Evolutionary conservation across 192 early-diverging fungal genomes (phyloP).

Genomic region (Coemansia sp.): DNA sequence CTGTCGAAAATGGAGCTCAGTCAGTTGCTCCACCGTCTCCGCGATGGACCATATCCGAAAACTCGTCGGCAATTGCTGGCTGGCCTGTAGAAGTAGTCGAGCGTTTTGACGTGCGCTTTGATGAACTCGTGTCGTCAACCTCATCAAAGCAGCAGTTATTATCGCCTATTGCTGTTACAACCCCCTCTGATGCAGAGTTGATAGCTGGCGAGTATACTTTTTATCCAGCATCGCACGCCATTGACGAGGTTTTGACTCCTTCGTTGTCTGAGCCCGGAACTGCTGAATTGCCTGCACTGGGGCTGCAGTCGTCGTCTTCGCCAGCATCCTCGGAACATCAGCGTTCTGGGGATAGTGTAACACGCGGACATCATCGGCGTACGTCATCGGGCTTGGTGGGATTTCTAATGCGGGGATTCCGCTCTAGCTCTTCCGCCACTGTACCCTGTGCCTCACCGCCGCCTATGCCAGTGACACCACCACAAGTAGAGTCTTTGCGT

Average conservation of each 20-base stretch:
- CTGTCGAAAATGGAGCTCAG: neutral
- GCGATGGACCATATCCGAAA: conserved; percentile 29
- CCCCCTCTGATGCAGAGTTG: conserved; percentile 14
- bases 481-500: neutral
- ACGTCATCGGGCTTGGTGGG: conserved; percentile 51
- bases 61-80: conserved; percentile 50
- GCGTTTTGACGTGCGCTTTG: conserved; percentile 48
- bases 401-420: conserved; percentile 45
- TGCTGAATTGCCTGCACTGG: neutral
- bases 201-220: conserved; percentile 22
- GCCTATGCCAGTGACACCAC: conserved; percentile 2
- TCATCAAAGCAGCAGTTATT: neutral
- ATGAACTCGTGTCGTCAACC: conserved; percentile 34
- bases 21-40: conserved; percentile 5
- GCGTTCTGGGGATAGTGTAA: neutral
- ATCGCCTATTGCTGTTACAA: neutral
- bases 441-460: conserved; percentile 17
- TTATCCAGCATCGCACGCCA: neutral
- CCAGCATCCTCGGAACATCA: conserved; percentile 9
- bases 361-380: conserved; percentile 29
- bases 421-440: conserved; percentile 10
- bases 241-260: neutral
- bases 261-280: neutral
- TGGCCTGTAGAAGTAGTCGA: conserved; percentile 52
- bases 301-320: neutral